Evolutionary conservation across 345 rosid species (phyloP), one percentile per base, ranked within the genome.

Genomic region (Iberis pinnata): DNA sequence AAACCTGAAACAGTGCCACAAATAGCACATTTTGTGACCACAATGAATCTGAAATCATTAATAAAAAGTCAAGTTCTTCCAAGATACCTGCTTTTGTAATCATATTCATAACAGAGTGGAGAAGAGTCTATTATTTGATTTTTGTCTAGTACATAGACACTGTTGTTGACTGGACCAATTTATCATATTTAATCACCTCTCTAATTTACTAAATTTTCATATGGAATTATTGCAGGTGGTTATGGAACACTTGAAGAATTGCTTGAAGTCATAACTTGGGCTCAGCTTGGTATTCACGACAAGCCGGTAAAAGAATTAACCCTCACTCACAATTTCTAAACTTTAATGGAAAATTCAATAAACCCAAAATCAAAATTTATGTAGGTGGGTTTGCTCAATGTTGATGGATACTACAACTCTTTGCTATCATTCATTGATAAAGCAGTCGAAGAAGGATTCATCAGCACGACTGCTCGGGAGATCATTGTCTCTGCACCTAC

Each of bases 261-360:
- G 64, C 95, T 92, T 56, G 98, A 92, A 65, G 98, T 88, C 37
- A 92, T 92, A 49, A 80, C 98, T 45, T 92, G 98, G 98, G 98
- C 98, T 51, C 96, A 92, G 67, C 95, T 92, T 16, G 98, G 98
- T 44, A 92, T 92, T 64, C 98, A 92, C 64, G 95, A 92, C 14
- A 92, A 92, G 65, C 96, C 96, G 54, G 98, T 92, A 72, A 41
- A 20, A 17, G 18, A 13, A 8, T 19, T 0, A 31, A 18, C 27
- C n/a, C 12, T 10, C 10, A 18, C 3, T 18, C 2, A 32, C 20
- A 7, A 3, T 29, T 3, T 6, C 33, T 56, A 35, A 14, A 0
- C 24, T 18, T 45, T 18, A 2, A 12, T 41, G 35, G 32, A 31
- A 41, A 41, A 10, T 36, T 43, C 5, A 48, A 56, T 8, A n/a